phyloP scores from a whole-genome alignment of 257 asterid genomes.

The Solanum piurae region DNA sequence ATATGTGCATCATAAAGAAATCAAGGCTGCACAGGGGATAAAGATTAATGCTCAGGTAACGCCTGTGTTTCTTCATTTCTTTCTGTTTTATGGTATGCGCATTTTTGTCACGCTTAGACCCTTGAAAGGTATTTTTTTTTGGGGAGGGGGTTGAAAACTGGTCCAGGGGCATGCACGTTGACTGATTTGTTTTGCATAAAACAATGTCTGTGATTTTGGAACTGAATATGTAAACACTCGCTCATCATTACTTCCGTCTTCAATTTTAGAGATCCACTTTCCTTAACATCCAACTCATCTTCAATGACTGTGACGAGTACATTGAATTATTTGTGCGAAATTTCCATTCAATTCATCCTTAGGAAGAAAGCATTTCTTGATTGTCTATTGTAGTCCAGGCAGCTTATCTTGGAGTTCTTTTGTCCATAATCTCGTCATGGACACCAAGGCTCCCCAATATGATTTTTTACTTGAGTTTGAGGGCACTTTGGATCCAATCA shows the following conservation, averaged over 20 bases:
- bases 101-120: background rate
- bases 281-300: background rate
- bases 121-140: background rate
- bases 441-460: background rate
- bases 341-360: background rate
- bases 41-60: constrained; percentile 93
- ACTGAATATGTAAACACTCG: background rate
- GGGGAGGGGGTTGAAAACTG: background rate
- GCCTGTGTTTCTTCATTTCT: background rate
- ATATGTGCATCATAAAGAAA: constrained; percentile 82
- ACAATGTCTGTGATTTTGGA: background rate
- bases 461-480: background rate
- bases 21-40: constrained; percentile 96
- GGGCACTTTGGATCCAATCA: background rate
- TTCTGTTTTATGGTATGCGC: background rate
- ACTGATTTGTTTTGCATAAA: background rate
- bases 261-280: background rate
- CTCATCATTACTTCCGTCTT: background rate
- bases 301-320: background rate
- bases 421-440: background rate
- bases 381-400: background rate
- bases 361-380: background rate
- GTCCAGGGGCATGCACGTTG: background rate
- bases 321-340: background rate
- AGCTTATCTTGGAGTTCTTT: background rate